These are phyloP conservation scores for Kluyveromyces aestuarii DNA, from an alignment of 805 yeast genomes.

Conservation along the genomic window DNA sequence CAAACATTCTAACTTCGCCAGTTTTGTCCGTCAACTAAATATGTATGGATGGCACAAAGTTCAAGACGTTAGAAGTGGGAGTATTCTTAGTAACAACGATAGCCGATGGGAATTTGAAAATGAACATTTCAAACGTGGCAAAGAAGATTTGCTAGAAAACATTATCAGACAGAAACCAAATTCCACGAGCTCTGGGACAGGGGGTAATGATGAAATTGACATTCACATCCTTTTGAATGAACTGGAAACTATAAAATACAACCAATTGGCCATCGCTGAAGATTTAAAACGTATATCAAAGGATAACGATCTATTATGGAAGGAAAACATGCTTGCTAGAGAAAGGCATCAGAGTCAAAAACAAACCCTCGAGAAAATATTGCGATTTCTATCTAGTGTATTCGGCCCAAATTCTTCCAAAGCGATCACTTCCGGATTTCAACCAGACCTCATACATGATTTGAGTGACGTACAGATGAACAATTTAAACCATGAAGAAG, in stretches of 20 bases:
- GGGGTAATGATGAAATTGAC: slow-evolving; percentile 8
- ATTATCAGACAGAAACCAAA: slow-evolving; percentile 65
- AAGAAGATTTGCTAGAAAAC: slow-evolving; percentile 77
- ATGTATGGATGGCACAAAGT: slow-evolving; percentile 99
- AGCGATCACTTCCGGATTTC: slow-evolving; percentile 5
- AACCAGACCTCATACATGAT: slow-evolving; percentile 7
- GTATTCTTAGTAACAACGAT: slow-evolving; percentile 49
- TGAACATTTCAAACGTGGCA: slow-evolving; percentile 63
- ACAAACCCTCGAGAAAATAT: slow-evolving; percentile 77
- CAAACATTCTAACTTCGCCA: slow-evolving; percentile 91
- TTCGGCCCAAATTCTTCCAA: slow-evolving; percentile 8
- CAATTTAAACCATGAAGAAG: slow-evolving; percentile 1
- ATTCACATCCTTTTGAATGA: slow-evolving; percentile 44
- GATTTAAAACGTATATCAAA: slow-evolving; percentile 75
- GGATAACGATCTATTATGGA: slow-evolving; percentile 89
- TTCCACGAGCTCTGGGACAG: slow-evolving; percentile 14
- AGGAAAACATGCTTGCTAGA: slow-evolving; percentile 72
- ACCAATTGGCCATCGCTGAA: slow-evolving; percentile 74
- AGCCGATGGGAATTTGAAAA: slow-evolving; percentile 87
- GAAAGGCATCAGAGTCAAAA: slow-evolving; percentile 82
- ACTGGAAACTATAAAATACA: slow-evolving; percentile 63
- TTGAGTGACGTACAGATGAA: slow-evolving; percentile 4
- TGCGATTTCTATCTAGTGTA: slow-evolving; percentile 78
- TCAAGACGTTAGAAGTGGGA: slow-evolving; percentile 80
- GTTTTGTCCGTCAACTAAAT: slow-evolving; percentile 90